Evolutionary conservation across 352 stramenopile species (phyloP), one percentile per base, ranked within the genome.

Genomic region (Phytophthora podocarpi): DNA sequence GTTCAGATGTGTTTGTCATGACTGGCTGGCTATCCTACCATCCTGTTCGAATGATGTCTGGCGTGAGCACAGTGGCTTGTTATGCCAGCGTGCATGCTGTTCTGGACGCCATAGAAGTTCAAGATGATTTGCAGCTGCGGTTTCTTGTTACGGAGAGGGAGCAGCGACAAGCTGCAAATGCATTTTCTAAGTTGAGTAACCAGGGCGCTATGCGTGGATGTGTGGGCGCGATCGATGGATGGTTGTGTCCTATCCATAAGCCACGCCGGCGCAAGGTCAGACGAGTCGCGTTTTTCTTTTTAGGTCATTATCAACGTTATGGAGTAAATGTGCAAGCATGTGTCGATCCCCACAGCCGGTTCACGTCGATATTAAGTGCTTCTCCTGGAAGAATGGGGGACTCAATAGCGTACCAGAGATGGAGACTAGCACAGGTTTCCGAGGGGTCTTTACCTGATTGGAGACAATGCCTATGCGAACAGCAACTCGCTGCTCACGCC

Each of bases 151-250:
- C n/a, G n/a, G n/a, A n/a, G n/a, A n/a, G n/a, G n/a, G n/a, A n/a
- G n/a, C n/a, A n/a, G n/a, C n/a, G n/a, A n/a, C n/a, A 39, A 8
- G 24, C 20, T 4, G 41, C 35, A 2, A 26, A 34, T 20, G 50
- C 8, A 13, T 67, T 61, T 53, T 5, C 15, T 2, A n/a, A 11
- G 0, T 3, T 4, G 1, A 59, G 47, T 21, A 37, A 40, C 1
- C 3, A 27, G 12, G 47, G 47, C 2, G 15, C 49, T 1, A 41
- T 66, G 1, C 0, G 26, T 1, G 18, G 20, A 11, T 67, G 49
- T 27, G 53, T 67, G 39, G 49, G 59, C 4, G 50, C 28, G 5
- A 61, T 67, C 11, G 58, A 60, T 35, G 58, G 48, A 21, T 60
- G 47, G 40, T 20, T 60, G 2, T 67, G 58, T 41, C 48, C 47